phyloP scores from a whole-genome alignment of 768 basidiomycete genomes.

The Amanita inopinata region DNA sequence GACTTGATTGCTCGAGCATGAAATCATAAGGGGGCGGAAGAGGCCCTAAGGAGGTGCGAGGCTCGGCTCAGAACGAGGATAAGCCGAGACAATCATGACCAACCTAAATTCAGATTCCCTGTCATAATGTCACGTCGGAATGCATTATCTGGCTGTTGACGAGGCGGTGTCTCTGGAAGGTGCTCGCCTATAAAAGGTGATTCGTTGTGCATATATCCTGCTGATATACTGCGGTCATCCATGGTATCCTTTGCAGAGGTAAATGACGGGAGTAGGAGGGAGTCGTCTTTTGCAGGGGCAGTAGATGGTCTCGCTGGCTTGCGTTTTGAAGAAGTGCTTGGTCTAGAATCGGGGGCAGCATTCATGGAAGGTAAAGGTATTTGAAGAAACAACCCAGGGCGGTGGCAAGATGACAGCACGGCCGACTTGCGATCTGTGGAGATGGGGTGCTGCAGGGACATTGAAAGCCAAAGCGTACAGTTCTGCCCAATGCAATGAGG shows the following conservation, averaged over 20 bases:
- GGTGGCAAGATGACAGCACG: slow-evolving; percentile 2
- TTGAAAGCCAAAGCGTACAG: not conserved
- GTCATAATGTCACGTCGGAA: not conserved
- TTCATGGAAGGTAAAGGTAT: not conserved
- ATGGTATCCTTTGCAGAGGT: slow-evolving; percentile 14
- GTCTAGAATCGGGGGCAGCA: slow-evolving; percentile 1
- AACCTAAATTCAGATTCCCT: slow-evolving; percentile 13
- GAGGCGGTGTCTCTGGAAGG: not conserved
- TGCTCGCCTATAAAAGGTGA: not conserved
- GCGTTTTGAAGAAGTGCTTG: slow-evolving; percentile 14
- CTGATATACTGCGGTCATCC: not conserved
- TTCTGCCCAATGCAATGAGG: not conserved
- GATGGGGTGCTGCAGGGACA: not conserved
- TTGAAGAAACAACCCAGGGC: not conserved
- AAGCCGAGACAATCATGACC: slow-evolving; percentile 7
- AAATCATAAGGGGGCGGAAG: slow-evolving; percentile 16
- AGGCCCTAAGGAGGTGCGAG: slow-evolving; percentile 10
- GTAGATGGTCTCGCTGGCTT: slow-evolving; percentile 26
- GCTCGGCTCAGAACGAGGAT: not conserved
- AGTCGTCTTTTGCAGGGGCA: slow-evolving; percentile 32
- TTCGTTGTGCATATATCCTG: not conserved
- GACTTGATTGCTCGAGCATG: slow-evolving; percentile 6
- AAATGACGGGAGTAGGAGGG: slow-evolving; percentile 31
- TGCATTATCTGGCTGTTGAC: not conserved
- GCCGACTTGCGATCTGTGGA: not conserved